Evolutionary conservation across 306 rosid species (phyloP).

Genomic region (Begonia fuchsioides): DNA sequence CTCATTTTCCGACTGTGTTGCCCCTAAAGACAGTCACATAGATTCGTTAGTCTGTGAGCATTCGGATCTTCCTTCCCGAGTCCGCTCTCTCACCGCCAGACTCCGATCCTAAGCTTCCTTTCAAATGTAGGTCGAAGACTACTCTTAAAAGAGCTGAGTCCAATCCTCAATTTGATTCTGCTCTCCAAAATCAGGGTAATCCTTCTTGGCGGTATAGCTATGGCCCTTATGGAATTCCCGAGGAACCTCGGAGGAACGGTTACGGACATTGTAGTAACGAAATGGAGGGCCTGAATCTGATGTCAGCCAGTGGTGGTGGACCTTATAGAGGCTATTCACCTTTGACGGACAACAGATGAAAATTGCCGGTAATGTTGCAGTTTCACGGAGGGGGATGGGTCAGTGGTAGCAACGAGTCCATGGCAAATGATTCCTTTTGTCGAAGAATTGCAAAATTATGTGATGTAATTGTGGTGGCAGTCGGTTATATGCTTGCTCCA

Average conservation of each 20-base stretch:
- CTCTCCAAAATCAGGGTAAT: slow-evolving; percentile 5
- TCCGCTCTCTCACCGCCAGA: slow-evolving; percentile 61
- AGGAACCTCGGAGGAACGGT: slow-evolving; percentile 34
- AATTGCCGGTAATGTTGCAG: too few relatives aligned
- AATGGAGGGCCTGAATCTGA: too few relatives aligned
- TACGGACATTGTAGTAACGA: too few relatives aligned
- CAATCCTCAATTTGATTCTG: slow-evolving; percentile 10
- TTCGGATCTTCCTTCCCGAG: slow-evolving; percentile 87
- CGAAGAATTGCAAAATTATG: too few relatives aligned
- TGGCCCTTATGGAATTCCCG: slow-evolving; percentile 14
- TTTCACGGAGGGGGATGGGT: too few relatives aligned
- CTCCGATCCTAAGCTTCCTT: slow-evolving; percentile 23
- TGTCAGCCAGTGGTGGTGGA: too few relatives aligned
- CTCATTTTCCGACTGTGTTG: slow-evolving; percentile 71
- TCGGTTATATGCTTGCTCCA: slow-evolving; percentile 81
- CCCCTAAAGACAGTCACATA: slow-evolving; percentile 79
- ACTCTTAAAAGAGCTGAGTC: slow-evolving; percentile 14
- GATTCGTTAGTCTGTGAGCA: slow-evolving; percentile 60
- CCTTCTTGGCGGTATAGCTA: slow-evolving; percentile 38
- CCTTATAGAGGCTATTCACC: too few relatives aligned
- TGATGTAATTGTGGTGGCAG: too few relatives aligned
- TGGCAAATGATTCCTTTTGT: too few relatives aligned
- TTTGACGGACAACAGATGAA: too few relatives aligned
- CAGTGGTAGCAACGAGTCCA: too few relatives aligned
- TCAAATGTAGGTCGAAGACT: slow-evolving; percentile 16